Base-by-base conservation (phyloP, 2,329 filamentous ascomycete genomes). In the Domatiomyces catenatus region DNA sequence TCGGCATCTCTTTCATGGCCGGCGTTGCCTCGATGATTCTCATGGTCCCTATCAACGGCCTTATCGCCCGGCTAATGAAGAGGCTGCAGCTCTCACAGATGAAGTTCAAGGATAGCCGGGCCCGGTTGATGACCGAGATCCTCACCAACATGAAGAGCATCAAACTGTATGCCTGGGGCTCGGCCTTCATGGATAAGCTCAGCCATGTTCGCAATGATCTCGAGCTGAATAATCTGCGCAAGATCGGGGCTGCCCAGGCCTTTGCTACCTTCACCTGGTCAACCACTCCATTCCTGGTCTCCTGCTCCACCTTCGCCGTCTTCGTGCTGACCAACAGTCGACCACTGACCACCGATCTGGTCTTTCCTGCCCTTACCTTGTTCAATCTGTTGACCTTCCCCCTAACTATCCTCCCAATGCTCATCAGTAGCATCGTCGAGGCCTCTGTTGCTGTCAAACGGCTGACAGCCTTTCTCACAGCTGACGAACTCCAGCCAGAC, bases 111-210 rank as follows among this genome's bases (percentile, higher is more conserved):
- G 92, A 98, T 62, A 78, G 88, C 42, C 80, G 92, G 63, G 94
- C 89, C 46, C 80, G 90, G 47, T 71, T 98, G 52, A 95, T 96
- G 74, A 93, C 90, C 5, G 92, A 98, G 67, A 98, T 98, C 58
- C 74, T 98, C 63, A 95, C 93, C 74, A 96, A 96, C 69, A 98
- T 98, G 86, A 98, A 98, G 73, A 94, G 88, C 64, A 92, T 98
- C 72, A 98, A 98, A 71, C 78, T 98, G 18, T 98, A 95, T 65
- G 92, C 92, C 26, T 98, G 92, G 92, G 90, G 89, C 28, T 84
- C 83, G 26, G 90, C 92, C 12, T 98, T 98, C 64, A 94, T 95
- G 82, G 92, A 88, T 68, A 94, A 94, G 69, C 79, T 98, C 52
- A 96, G 92, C 69, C 85, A 86, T 65, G 88, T 98, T 54, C 81